Percentiles rank a stretch among this genome's conserved stretches.
phyloP scores from a whole-genome alignment of 2,329 filamentous ascomycete species.

The Rasamsonia emersonii region DNA sequence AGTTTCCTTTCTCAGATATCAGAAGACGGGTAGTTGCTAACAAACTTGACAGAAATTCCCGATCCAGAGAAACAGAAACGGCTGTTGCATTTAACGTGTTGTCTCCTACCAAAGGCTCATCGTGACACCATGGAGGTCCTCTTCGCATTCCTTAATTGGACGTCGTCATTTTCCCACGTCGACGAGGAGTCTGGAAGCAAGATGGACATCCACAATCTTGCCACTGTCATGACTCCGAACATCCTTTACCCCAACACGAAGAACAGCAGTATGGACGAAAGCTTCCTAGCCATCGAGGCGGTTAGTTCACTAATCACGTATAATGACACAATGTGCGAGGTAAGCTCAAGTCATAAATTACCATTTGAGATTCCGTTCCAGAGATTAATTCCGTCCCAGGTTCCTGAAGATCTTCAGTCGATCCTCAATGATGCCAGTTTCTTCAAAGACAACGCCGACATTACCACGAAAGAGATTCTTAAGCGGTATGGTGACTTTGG shows the following conservation, averaged over 20 bases:
- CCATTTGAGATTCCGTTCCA: no score
- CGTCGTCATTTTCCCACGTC: slow-evolving; percentile 91
- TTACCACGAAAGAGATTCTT: slow-evolving; percentile 94
- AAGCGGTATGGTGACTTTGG: slow-evolving; percentile 82
- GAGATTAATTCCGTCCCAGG: no score
- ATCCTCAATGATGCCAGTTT: slow-evolving; percentile 75
- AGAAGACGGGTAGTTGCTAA: slow-evolving; percentile 3
- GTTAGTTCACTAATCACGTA: slow-evolving; percentile 84
- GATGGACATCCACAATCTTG: slow-evolving; percentile 97
- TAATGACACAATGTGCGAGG: slow-evolving; percentile 96
- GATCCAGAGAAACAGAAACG: slow-evolving; percentile 76
- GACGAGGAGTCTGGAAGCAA: slow-evolving; percentile 96
- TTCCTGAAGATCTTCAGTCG: slow-evolving; percentile 82
- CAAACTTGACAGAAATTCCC: slow-evolving; percentile 50
- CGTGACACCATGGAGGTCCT: slow-evolving; percentile 91
- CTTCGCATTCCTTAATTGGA: slow-evolving; percentile 95
- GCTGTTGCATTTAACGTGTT: slow-evolving; percentile 83
- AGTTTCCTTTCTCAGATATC: slow-evolving; percentile 26
- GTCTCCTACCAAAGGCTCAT: slow-evolving; percentile 83
- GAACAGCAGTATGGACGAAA: slow-evolving; percentile 69
- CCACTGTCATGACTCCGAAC: slow-evolving; percentile 95
- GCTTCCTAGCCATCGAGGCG: slow-evolving; percentile 87
- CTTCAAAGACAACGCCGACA: slow-evolving; percentile 72
- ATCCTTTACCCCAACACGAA: slow-evolving; percentile 69
- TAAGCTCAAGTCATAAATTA: no score